phyloP scores from a whole-genome alignment of 2,329 filamentous ascomycete species.

The Colletotrichum paranaense region DNA sequence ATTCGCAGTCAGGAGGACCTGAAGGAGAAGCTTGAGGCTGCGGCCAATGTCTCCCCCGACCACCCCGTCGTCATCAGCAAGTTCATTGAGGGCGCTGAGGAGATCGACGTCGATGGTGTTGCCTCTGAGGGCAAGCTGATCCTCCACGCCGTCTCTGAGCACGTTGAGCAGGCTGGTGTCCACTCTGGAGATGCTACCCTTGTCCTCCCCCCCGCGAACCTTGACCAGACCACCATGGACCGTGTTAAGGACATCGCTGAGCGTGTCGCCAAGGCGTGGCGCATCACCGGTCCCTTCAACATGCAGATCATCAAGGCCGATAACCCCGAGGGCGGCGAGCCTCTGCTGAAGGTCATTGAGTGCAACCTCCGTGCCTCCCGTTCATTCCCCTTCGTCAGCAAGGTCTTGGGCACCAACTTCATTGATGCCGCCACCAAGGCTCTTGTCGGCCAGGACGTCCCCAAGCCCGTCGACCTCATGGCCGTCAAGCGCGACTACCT shows the following conservation, averaged over 20 bases:
- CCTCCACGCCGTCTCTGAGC: constrained; percentile 92
- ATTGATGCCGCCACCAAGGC: constrained; percentile 96
- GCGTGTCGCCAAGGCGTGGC: constrained; percentile 97
- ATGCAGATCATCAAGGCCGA: constrained; percentile 99
- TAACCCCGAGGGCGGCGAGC: constrained; percentile 77
- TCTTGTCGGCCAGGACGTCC: constrained; percentile 85
- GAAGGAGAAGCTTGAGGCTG: constrained; percentile 93
- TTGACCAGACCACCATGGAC: constrained; percentile 81
- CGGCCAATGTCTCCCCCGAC: constrained; percentile 90
- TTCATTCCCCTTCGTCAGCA: constrained; percentile 98
- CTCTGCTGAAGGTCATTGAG: constrained; percentile 93
- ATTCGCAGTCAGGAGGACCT: constrained; percentile 90
- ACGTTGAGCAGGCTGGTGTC: constrained; percentile 96
- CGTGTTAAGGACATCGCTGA: constrained; percentile 95
- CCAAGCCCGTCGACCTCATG: constrained; percentile 90
- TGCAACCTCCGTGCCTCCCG: constrained; percentile 97
- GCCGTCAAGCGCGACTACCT: constrained; percentile 88
- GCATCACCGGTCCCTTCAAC: constrained; percentile 98
- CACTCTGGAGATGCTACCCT: constrained; percentile 98
- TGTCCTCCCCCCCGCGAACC: constrained; percentile 85
- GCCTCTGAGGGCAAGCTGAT: constrained; percentile 87
- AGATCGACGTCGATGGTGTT: constrained; percentile 97
- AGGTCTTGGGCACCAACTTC: constrained; percentile 96
- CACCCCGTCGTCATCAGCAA: constrained; percentile 98
- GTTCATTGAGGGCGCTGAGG: constrained; percentile 96